These are phyloP conservation scores for Lepiota venenata DNA, from an alignment of 768 basidiomycete species.

Conservation along the genomic window DNA sequence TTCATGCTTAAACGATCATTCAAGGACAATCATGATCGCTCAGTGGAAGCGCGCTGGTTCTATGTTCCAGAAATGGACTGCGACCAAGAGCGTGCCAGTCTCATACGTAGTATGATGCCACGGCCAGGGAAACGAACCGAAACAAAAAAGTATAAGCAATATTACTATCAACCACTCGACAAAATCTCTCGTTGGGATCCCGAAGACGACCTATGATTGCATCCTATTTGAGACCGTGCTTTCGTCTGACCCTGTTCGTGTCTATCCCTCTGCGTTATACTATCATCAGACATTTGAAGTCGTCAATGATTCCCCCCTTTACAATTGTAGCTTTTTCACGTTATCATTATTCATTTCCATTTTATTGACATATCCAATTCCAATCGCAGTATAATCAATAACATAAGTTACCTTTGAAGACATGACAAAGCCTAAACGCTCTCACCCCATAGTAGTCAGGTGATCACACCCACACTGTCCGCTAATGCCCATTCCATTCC, in stretches of 20 bases:
- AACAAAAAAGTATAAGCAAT: conserved; percentile 84
- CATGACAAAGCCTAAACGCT: too few species aligned
- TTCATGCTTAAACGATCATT: conserved; percentile 1
- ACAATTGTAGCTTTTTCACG: not conserved
- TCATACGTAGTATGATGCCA: conserved; percentile 73
- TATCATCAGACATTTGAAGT: not conserved
- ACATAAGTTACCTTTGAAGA: not conserved
- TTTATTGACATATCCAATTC: not conserved
- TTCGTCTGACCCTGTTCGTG: too few species aligned
- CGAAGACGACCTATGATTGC: conserved; percentile 52
- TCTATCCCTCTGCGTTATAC: too few species aligned
- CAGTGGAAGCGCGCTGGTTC: conserved; percentile 68
- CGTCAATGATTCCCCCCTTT: not conserved
- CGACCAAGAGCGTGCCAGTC: conserved; percentile 64
- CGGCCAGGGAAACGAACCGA: conserved; percentile 68
- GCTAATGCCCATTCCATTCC: too few species aligned
- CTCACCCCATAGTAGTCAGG: too few species aligned
- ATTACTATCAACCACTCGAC: conserved; percentile 73
- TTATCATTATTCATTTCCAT: not conserved
- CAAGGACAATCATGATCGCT: conserved; percentile 46
- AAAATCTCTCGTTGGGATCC: conserved; percentile 75
- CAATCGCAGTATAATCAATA: not conserved
- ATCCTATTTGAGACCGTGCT: not conserved
- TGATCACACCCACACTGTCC: too few species aligned
- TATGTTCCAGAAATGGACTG: conserved; percentile 71